Evolutionary conservation across 1,284 basidiomycete genomes (phyloP).

Genomic region (Apiotrichum gracile): DNA sequence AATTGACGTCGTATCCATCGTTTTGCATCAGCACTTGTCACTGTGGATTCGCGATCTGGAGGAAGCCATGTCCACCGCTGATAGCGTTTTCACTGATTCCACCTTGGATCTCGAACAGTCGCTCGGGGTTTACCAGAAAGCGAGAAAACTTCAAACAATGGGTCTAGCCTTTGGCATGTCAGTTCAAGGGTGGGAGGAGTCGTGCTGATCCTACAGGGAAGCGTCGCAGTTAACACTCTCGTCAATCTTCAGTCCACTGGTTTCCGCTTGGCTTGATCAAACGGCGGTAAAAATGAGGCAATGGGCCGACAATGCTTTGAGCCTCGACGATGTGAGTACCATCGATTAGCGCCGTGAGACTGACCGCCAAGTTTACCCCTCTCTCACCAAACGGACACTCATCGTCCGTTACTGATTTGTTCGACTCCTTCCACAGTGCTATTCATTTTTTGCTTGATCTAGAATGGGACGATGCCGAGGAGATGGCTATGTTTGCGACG

Average conservation of each 20-base stretch:
- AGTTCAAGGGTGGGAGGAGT: background rate
- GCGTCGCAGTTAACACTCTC: conserved; percentile 57
- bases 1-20: conserved; percentile 72
- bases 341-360: background rate
- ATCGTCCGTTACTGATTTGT: conserved; percentile 92
- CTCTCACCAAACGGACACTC: conserved; percentile 80
- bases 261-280: conserved; percentile 81
- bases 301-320: conserved; percentile 89
- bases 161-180: conserved; percentile 60
- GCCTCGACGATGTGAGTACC: conserved; percentile 67
- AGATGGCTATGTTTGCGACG: conserved; percentile 85
- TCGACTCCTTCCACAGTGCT: conserved; percentile 87
- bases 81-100: conserved; percentile 39
- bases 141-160: conserved; percentile 60
- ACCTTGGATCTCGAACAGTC: conserved; percentile 81
- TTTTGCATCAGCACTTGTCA: conserved; percentile 68
- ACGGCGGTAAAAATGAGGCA: conserved; percentile 85
- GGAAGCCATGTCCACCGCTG: conserved; percentile 47
- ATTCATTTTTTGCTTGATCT: conserved; percentile 81
- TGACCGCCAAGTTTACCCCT: conserved; percentile 61
- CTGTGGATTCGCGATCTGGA: conserved; percentile 71
- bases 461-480: conserved; percentile 85
- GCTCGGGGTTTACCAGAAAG: conserved; percentile 71
- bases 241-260: conserved; percentile 79
- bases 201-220: conserved; percentile 9